These are phyloP conservation scores for Drechslerella coelobrocha DNA, from an alignment of 2,329 filamentous ascomycete genomes.

Conservation along the genomic window DNA sequence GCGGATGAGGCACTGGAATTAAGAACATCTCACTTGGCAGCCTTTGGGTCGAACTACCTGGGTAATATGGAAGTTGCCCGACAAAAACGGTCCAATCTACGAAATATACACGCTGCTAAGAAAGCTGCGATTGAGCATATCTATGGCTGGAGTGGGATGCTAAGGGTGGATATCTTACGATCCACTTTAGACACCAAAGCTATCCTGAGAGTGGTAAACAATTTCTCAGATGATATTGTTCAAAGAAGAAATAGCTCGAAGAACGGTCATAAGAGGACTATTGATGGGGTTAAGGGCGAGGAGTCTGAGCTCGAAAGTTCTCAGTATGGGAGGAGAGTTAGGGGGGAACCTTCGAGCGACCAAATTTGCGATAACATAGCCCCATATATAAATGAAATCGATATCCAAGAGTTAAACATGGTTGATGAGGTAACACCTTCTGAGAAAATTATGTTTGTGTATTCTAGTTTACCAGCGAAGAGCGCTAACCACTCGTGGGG, in stretches of 20 bases:
- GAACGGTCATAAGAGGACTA: constrained; percentile 2
- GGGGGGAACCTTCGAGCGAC: constrained; percentile 6
- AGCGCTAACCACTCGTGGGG: not conserved
- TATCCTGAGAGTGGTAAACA: constrained; percentile 16
- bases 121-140: constrained; percentile 20
- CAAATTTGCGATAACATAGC: not conserved
- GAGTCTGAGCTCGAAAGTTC: constrained; percentile 24
- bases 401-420: not conserved
- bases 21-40: constrained; percentile 22
- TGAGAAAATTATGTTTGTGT: not conserved
- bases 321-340: constrained; percentile 29
- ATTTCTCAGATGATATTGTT: not conserved
- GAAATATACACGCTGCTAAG: constrained; percentile 9
- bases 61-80: constrained; percentile 24
- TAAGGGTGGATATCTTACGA: constrained; percentile 8
- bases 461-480: not conserved
- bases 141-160: constrained; percentile 34
- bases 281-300: not conserved
- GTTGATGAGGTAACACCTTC: constrained; percentile 17
- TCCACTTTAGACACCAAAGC: constrained; percentile 9
- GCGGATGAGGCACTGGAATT: constrained; percentile 21
- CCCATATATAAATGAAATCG: not conserved
- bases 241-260: not conserved
- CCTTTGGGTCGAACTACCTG: constrained; percentile 22
- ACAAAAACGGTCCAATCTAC: constrained; percentile 9